phyloP scores from a whole-genome alignment of 2,329 filamentous ascomycete genomes.

The Teratosphaeria viscida region DNA sequence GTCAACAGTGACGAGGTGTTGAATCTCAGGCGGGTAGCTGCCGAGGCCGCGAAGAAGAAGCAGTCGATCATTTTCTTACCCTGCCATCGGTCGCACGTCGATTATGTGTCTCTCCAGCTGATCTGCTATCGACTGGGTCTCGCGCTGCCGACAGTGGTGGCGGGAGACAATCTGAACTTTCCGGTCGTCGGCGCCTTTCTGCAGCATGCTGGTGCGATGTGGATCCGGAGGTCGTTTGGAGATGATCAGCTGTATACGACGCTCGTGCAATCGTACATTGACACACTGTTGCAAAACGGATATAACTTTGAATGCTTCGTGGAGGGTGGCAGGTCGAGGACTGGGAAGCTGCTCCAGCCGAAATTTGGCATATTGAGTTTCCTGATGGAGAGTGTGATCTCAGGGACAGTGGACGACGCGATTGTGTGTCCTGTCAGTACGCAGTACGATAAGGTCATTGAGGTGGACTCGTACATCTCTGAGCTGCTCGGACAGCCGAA shows the following conservation, averaged over 20 bases:
- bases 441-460: constrained; percentile 98
- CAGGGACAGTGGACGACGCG: constrained; percentile 76
- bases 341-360: constrained; percentile 83
- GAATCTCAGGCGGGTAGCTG: constrained; percentile 68
- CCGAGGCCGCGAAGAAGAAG: constrained; percentile 72
- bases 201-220: constrained; percentile 94
- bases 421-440: constrained; percentile 94
- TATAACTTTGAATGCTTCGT: constrained; percentile 98
- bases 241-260: constrained; percentile 84
- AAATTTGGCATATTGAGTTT: constrained; percentile 95
- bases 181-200: constrained; percentile 81
- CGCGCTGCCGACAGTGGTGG: constrained; percentile 80
- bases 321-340: constrained; percentile 84
- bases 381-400: constrained; percentile 79
- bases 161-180: constrained; percentile 93
- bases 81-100: constrained; percentile 88
- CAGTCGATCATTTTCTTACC: constrained; percentile 94
- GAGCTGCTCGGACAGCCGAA: constrained; percentile 91
- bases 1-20: constrained; percentile 91
- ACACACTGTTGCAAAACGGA: constrained; percentile 78
- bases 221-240: constrained; percentile 84
- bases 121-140: constrained; percentile 92
- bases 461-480: constrained; percentile 91
- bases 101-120: constrained; percentile 88
- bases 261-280: constrained; percentile 92